Base-by-base conservation (phyloP, 202 grass and related monocot species). In the Saccharum hybrid region DNA sequence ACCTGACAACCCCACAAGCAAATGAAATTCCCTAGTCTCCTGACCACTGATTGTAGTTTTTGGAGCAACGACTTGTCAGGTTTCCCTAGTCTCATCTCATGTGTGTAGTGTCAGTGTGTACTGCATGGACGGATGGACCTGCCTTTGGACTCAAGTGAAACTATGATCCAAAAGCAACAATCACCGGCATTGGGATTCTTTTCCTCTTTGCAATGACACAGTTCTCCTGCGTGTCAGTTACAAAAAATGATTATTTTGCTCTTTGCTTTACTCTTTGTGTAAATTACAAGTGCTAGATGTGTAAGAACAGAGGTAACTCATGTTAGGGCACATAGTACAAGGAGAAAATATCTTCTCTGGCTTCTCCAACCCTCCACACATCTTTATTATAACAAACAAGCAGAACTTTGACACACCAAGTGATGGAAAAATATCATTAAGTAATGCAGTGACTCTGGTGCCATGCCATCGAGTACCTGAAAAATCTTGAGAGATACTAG, bases 131-230 rank as follows among this genome's bases (percentile, higher is more conserved):
- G 67, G 59, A 77, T 68, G 49, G 77, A 60, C 66, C 77, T 82
- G 39, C 37, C 82, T 59, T 82, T 89, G 79, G 79, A 78, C 74
- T 82, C 67, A 42, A 60, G 74, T 63, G 74, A 86, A 42, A 60
- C 78, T 86, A 85, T 82, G 67, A 82, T 86, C 88, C 83, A 90
- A 86, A 89, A 82, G 78, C 57, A 60, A 73, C 46, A 72, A 85
- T 85, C 66, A 77, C 54, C 30, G 72, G 37, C 36, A 72, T 63
- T 61, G 11, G 19, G 19, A 89, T 48, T 70, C 59, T 77, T 83
- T 77, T 71, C 31, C 33, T 85, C 16, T 68, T 28, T 13, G 45
- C 61, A 59, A 49, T 73, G 54, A 0, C 52, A 22, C 54, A 1
- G 8, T 59, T 10, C 54, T 59, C 54, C 19, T 21, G 54, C 54